Percentiles rank a stretch among this genome's conserved stretches.
phyloP scores from a whole-genome alignment of 2,329 filamentous ascomycete species.

The Ophiostoma sp. region DNA sequence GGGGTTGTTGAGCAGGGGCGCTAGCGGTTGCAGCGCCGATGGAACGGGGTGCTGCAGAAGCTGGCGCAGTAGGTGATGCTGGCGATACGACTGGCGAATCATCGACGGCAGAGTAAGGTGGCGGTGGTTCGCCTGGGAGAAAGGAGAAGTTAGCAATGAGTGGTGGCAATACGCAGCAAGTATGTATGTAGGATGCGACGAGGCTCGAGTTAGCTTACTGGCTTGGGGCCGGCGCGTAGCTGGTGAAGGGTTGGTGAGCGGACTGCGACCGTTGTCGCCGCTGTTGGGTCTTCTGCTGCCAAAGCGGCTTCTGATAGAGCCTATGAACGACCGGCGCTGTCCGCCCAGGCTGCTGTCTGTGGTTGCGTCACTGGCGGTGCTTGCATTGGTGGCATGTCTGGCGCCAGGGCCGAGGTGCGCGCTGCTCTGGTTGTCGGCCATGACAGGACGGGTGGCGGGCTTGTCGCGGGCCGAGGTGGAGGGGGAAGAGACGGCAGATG shows the following conservation, averaged over 20 bases:
- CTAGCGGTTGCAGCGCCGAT: not conserved
- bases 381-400: not conserved
- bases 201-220: not conserved
- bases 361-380: not conserved
- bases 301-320: conserved; percentile 20
- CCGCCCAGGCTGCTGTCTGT: conserved; percentile 13
- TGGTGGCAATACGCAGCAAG: too few relatives aligned
- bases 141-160: not conserved
- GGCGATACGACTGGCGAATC: conserved; percentile 4
- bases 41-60: conserved; percentile 22
- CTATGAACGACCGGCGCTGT: conserved; percentile 19
- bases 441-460: not conserved
- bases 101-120: conserved; percentile 32
- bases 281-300: not conserved
- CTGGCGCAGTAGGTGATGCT: conserved; percentile 10
- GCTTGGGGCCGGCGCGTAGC: conserved; percentile 28
- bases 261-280: conserved; percentile 20
- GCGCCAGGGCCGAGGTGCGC: not conserved
- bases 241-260: conserved; percentile 27
- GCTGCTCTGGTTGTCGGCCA: not conserved
- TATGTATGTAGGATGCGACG: not conserved
- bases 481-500: not conserved
- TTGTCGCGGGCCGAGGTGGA: not conserved
- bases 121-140: conserved; percentile 34
- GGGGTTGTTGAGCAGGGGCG: not conserved